Evolutionary conservation across 805 yeast species (phyloP), one percentile per base, ranked within the genome.

Genomic region (Candida multigemmis): DNA sequence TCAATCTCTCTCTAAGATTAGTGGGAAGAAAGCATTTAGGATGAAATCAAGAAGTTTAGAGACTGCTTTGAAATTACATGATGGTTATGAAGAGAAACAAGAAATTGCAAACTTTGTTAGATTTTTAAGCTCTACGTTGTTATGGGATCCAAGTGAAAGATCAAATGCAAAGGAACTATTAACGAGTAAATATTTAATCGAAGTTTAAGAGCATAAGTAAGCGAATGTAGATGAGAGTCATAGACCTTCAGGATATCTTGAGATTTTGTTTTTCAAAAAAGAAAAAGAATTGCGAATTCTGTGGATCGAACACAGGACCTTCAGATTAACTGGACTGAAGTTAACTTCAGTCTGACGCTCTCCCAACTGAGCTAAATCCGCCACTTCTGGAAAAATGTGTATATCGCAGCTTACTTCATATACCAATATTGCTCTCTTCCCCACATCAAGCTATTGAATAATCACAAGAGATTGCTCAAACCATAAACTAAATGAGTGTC

Each of bases 281-380:
- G 12, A 29, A 40, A 42, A 49, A 40, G 32, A 23, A 32, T 38
- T 68, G 74, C 74, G 71, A 65, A 51, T 65, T 68, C 69, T 73
- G 81, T 71, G 82, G 81, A 72, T 74, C 76, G 82, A 76, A 75
- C 82, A 71, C 81, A 72, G 76, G 80, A 73, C 82, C 83, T 75
- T 68, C 80, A 74, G 79, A 74, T 72, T 43, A 35, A 33, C 40
- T 42, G 19, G 33, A 32, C 36, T 35, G 23, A 28, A 28, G 32
- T 28, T 28, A 14, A 32, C 36, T 32, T 32, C 36, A 32, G 36
- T 32, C 36, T 32, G 36, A 32, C 36, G 36, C 36, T 32, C 36
- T 39, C 43, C 44, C 44, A 39, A 39, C 44, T 39, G 44, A 39
- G 44, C 44, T 39, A 39, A 39, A 35, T 35, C 44, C 44, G 44